Percentiles rank a stretch among this genome's conserved stretches.
Evolutionary conservation across 2,329 filamentous ascomycete species (phyloP).

Genomic region (Venturia effusa): DNA sequence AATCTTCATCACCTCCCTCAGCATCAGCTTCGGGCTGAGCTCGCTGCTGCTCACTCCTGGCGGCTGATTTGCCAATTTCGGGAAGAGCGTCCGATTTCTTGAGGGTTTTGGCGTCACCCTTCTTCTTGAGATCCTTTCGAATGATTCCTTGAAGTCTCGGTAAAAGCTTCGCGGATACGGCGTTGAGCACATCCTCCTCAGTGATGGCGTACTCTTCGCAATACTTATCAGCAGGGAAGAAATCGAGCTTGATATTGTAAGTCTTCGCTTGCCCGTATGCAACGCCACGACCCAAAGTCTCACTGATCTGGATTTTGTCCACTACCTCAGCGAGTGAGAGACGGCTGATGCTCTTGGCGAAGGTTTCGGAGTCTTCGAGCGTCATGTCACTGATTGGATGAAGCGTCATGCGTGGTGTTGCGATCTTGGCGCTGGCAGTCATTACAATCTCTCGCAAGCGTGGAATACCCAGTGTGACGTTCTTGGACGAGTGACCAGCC

Average conservation of each 20-base stretch:
- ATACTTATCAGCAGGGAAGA: constrained; percentile 82
- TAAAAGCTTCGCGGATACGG: constrained; percentile 73
- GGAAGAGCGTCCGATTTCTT: constrained; percentile 57
- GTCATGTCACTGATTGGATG: constrained; percentile 63
- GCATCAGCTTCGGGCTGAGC: constrained; percentile 35
- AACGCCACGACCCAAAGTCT: constrained; percentile 63
- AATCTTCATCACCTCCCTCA: constrained; percentile 51
- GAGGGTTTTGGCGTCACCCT: constrained; percentile 42
- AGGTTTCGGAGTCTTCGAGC: constrained; percentile 58
- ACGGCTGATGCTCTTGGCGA: constrained; percentile 85
- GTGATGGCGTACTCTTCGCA: constrained; percentile 73
- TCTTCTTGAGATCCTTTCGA: constrained; percentile 69
- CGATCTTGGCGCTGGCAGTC: constrained; percentile 84
- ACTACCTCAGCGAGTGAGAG: constrained; percentile 75
- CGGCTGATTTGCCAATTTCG: constrained; percentile 57
- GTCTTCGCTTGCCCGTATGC: constrained; percentile 65
- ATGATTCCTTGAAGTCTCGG: constrained; percentile 59
- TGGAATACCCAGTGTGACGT: constrained; percentile 97
- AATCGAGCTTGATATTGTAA: constrained; percentile 69
- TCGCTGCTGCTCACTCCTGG: constrained; percentile 37
- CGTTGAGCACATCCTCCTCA: constrained; percentile 62
- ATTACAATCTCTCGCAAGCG: constrained; percentile 95
- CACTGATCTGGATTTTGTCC: constrained; percentile 69
- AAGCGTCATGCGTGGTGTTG: constrained; percentile 84
- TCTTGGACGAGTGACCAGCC: constrained; percentile 95